Conservation (phyloP, 805 yeast genomes). For the Candida nemodendra region DNA sequence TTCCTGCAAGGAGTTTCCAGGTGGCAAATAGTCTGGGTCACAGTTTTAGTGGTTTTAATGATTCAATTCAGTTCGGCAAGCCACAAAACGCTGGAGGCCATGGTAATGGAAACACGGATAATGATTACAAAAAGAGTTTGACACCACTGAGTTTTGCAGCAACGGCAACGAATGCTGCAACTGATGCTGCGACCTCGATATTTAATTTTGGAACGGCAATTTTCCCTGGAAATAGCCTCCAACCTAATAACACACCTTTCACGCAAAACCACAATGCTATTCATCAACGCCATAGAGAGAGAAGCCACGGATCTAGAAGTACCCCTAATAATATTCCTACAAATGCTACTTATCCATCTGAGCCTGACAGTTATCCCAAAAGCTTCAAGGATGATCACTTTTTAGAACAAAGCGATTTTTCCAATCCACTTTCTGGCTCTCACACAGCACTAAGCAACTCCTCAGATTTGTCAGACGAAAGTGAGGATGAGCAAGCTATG, state of each 20-base stretch:
- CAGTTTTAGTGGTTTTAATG: not conserved
- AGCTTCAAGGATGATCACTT: constrained; percentile 7
- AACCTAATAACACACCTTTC: constrained; percentile 7
- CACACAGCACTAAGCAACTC: constrained; percentile 13
- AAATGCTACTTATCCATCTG: not conserved
- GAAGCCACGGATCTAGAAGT: not conserved
- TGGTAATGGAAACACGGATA: constrained; percentile 1
- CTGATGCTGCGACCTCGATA: constrained; percentile 30
- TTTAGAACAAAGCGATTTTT: constrained; percentile 5
- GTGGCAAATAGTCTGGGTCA: not conserved
- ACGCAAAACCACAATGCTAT: constrained; percentile 9
- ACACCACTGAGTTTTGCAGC: constrained; percentile 25
- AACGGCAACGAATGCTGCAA: constrained; percentile 29
- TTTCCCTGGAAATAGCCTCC: constrained; percentile 12
- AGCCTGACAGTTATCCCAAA: not conserved
- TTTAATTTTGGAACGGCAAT: constrained; percentile 28
- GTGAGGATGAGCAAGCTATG: constrained; percentile 32
- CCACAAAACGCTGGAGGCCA: not conserved
- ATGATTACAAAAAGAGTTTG: constrained; percentile 14
- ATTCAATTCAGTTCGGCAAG: not conserved
- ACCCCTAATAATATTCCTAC: not conserved
- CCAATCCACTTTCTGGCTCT: constrained; percentile 9
- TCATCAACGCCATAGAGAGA: constrained; percentile 3
- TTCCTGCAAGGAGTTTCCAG: constrained; percentile 16
- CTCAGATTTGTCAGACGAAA: constrained; percentile 19